Evolutionary conservation across 768 basidiomycete genomes (phyloP).

Genomic region (Suillus cothurnatus): DNA sequence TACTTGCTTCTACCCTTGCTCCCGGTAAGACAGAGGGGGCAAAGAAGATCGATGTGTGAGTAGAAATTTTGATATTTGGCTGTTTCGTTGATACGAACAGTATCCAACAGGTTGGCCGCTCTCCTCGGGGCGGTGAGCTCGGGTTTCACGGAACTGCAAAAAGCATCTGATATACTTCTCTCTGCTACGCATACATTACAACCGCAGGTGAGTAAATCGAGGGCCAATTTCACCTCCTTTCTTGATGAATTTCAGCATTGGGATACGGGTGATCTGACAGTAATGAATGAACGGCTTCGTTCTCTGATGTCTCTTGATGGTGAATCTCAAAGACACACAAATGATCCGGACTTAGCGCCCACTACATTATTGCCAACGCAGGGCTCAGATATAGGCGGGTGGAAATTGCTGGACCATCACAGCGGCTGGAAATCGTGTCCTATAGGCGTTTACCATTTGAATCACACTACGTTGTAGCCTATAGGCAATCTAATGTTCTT

Average conservation of each 20-base stretch:
- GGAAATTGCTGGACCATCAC: slow-evolving; percentile 48
- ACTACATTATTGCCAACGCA: not conserved
- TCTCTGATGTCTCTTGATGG: slow-evolving; percentile 31
- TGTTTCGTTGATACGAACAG: slow-evolving; percentile 9
- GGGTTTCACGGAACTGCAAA: slow-evolving; percentile 23
- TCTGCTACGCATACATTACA: slow-evolving; percentile 10
- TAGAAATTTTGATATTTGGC: slow-evolving; percentile 3
- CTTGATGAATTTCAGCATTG: slow-evolving; percentile 44
- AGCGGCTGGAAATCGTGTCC: slow-evolving; percentile 66
- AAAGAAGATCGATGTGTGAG: slow-evolving; percentile 38
- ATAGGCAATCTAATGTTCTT: slow-evolving; percentile 7
- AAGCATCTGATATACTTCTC: slow-evolving; percentile 20
- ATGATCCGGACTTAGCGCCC: not conserved
- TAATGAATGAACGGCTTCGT: slow-evolving; percentile 59
- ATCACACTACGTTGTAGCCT: not conserved
- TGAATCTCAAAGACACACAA: slow-evolving; percentile 13
- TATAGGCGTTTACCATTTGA: slow-evolving; percentile 54
- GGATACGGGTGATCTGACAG: slow-evolving; percentile 48
- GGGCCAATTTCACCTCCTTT: not conserved
- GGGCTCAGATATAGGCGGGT: slow-evolving; percentile 40
- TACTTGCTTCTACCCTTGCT: slow-evolving; percentile 51
- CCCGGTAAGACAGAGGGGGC: slow-evolving; percentile 32
- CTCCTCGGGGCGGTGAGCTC: slow-evolving; percentile 23
- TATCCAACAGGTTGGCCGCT: slow-evolving; percentile 21
- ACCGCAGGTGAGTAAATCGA: slow-evolving; percentile 18